phyloP scores from a whole-genome alignment of 306 rosid species.

The Inga oerstediana region DNA sequence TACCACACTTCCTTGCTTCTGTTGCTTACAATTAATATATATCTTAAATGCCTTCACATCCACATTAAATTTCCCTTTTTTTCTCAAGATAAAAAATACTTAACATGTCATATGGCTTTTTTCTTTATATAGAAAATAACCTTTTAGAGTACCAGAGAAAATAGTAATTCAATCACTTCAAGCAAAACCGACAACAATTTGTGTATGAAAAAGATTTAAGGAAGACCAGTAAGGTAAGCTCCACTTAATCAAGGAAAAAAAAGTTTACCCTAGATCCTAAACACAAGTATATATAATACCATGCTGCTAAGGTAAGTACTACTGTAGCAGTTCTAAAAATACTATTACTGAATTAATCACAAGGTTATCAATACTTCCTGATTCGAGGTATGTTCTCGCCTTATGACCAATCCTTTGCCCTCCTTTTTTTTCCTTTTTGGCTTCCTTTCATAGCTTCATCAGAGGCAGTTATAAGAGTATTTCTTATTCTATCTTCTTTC shows the following conservation, averaged over 20 bases:
- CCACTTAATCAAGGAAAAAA: conserved; percentile 2
- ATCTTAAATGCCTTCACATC: conserved; percentile 2
- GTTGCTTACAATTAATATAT: conserved; percentile 11
- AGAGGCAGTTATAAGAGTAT: neutral
- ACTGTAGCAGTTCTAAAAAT: neutral
- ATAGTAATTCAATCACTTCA: neutral
- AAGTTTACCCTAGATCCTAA: conserved; percentile 10
- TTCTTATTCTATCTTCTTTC: neutral
- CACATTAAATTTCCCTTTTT: neutral
- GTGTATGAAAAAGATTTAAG: neutral
- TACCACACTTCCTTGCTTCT: conserved; percentile 1
- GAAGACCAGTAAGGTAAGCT: neutral
- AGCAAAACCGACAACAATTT: neutral
- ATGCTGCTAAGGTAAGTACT: neutral
- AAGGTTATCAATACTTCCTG: neutral
- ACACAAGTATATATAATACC: neutral
- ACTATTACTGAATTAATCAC: neutral
- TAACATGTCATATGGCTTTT: neutral
- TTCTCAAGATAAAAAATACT: neutral
- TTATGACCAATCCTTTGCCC: neutral
- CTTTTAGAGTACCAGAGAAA: neutral
- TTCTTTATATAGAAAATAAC: neutral
- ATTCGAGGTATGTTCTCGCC: neutral
- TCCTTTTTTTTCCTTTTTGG: neutral
- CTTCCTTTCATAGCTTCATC: neutral